phyloP scores from a whole-genome alignment of 1,284 basidiomycete genomes.

The Neotropicomus parvogracilis region DNA sequence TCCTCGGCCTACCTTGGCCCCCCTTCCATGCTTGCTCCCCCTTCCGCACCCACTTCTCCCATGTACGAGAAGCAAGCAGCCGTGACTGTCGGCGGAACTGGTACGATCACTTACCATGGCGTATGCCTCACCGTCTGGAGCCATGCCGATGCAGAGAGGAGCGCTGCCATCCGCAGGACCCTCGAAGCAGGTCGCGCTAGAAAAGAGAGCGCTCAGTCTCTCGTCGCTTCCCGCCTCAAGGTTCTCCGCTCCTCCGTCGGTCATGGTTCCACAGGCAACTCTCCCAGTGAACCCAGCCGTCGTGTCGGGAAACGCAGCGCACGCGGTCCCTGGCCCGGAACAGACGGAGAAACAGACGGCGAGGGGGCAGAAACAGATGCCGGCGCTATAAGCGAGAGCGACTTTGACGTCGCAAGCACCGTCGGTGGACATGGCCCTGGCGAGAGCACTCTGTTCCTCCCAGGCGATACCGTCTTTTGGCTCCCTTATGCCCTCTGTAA shows the following conservation, averaged over 20 bases:
- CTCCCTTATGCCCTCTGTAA: constrained; percentile 85
- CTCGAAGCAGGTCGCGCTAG: constrained; percentile 72
- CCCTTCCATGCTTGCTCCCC: constrained; percentile 51
- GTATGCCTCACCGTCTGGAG: constrained; percentile 93
- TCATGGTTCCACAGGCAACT: constrained; percentile 29
- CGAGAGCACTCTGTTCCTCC: constrained; percentile 80
- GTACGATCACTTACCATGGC: constrained; percentile 77
- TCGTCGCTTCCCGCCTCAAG: constrained; percentile 63
- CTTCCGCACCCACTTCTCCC: constrained; percentile 37
- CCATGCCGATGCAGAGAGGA: constrained; percentile 84
- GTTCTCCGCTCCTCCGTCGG: constrained; percentile 53
- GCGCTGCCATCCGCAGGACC: constrained; percentile 75
- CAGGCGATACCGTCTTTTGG: constrained; percentile 89
- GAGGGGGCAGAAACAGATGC: constrained; percentile 64
- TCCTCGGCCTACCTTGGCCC: constrained; percentile 77
- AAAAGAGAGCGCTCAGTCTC: constrained; percentile 74
- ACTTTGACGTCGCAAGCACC: constrained; percentile 74
- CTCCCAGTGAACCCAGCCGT: constrained; percentile 54
- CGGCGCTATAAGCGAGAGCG: constrained; percentile 76
- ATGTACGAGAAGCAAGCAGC: constrained; percentile 39
- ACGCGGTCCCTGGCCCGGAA: constrained; percentile 65
- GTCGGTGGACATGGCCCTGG: constrained; percentile 70
- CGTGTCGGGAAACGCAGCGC: constrained; percentile 52
- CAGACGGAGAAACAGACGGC: constrained; percentile 69
- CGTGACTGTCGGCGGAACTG: constrained; percentile 35